Evolutionary conservation across 768 basidiomycete species (phyloP), one percentile per base, ranked within the genome.

Genomic region (Xanthoconium stramineum): DNA sequence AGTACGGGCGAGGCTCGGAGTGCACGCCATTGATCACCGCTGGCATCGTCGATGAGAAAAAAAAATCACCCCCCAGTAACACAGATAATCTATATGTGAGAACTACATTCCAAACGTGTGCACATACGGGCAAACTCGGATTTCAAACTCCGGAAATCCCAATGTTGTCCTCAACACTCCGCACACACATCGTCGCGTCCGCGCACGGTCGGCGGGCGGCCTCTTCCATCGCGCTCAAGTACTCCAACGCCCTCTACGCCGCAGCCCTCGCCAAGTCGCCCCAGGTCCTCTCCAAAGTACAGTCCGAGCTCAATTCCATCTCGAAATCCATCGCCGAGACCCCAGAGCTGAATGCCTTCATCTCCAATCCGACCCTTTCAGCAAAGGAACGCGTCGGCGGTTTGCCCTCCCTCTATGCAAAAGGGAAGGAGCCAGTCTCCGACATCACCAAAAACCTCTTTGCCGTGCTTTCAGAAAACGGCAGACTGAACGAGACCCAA

Each of bases 381-480:
- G 73, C 81, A 43, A 80, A 83, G 46, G 95, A 97, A 53, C 87
- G 93, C 64, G 66, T 75, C 17, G 72, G 80, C 1, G 89, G 88
- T 56, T 83, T 99, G 57, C 68, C 80, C 36, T 71, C 77, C 47
- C 75, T 98, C 68, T 86, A 85, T 69, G 73, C 83, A 57, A 84
- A 83, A 54, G 79, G 83, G 81, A 91, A 89, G 78, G 87, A 86
- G 55, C 72, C 82, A n/a, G 73, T 88, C 48, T 89, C 88, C 47
- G 89, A 92, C 55, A 81, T 94, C 72, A 94, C 94, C 66, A 90
- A 88, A 82, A 96, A 98, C 77, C 82, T 99, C 64, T 85, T 99
- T 70, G 72, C 73, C 37, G 86, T 98, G 63, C 83, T 99, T 58
- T 88, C 91, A 57, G 91, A 96, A 74, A 99, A 99, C 73, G 94